Base-by-base conservation (phyloP, 257 asterid species). In the Thymus mandschuricus region DNA sequence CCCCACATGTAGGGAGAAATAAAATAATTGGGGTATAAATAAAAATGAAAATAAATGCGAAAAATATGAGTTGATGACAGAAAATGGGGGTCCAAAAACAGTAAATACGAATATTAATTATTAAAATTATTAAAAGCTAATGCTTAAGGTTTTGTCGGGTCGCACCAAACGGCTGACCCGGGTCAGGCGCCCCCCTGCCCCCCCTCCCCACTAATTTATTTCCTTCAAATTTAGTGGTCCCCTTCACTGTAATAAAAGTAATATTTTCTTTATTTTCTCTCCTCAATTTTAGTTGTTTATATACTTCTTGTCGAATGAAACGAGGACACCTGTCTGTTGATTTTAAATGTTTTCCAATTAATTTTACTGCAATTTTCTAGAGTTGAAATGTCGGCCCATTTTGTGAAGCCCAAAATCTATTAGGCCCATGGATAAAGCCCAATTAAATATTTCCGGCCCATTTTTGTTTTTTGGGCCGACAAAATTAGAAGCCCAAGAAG, bases 101-200 rank as follows among this genome's bases (percentile, higher is more conserved):
- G 65, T 54, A 56, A 78, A 38, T 57, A 28, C 10, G 70, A 60
- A 28, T 70, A 62, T 73, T 35, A 48, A 62, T 69, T 68, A 68
- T 70, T 35, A 4, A 35, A 35, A n/a, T n/a, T n/a, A n/a, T 35
- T 35, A 4, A 35, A 35, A 35, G 27, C 15, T n/a, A 15, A 35
- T 5, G 33, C 45, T 30, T 69, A 55, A 59, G 35, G 11, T 54
- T 76, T 80, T n/a, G 82, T 76, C 75, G 65, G 70, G 35, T 31
- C 44, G 70, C 33, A 66, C 77, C 55, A 45, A 76, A 69, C 76
- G 81, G n/a, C 77, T 64, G 79, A 60, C 75, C 81, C 80, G 79
- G 81, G 73, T 76, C 81, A 80, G 81, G 56, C 84, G 84, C 81
- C 78, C 76, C 76, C 38, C 40, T 72, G 71, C 66, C 74, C 69